These are phyloP conservation scores for Penicillium sp. DNA, from an alignment of 2,329 filamentous ascomycete genomes.

Conservation along the genomic window DNA sequence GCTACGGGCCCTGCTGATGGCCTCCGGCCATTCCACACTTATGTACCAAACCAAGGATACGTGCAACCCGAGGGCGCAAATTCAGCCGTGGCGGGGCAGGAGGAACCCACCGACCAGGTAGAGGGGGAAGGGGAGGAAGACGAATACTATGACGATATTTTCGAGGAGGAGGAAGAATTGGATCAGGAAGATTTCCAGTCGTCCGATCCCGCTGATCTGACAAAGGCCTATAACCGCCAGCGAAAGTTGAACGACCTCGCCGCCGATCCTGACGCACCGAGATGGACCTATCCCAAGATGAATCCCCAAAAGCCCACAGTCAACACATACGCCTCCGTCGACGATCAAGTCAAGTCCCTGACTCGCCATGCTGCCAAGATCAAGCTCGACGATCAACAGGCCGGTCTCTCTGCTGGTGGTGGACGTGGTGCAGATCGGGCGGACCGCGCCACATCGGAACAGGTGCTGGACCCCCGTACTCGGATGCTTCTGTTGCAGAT, in stretches of 20 bases:
- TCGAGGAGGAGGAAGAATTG: slow-evolving; percentile 57
- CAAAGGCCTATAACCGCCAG: slow-evolving; percentile 88
- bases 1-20: slow-evolving; percentile 50
- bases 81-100: slow-evolving; percentile 42
- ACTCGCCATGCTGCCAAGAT: slow-evolving; percentile 86
- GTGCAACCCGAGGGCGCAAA: slow-evolving; percentile 45
- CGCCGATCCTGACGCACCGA: slow-evolving; percentile 56
- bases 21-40: slow-evolving; percentile 54
- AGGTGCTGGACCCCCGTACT: slow-evolving; percentile 91
- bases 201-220: slow-evolving; percentile 70
- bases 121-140: slow-evolving; percentile 59
- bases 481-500: slow-evolving; percentile 95
- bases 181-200: slow-evolving; percentile 62
- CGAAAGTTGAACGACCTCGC: slow-evolving; percentile 66
- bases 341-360: slow-evolving; percentile 86
- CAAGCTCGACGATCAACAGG: slow-evolving; percentile 69
- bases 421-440: slow-evolving; percentile 71
- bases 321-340: slow-evolving; percentile 79
- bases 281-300: slow-evolving; percentile 67
- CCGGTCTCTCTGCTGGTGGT: slow-evolving; percentile 58
- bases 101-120: slow-evolving; percentile 41
- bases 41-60: slow-evolving; percentile 58
- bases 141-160: slow-evolving; percentile 67
- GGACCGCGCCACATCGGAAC: slow-evolving; percentile 90
- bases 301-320: slow-evolving; percentile 80